Conservation (phyloP, 306 rosid genomes). For the Gleditsia sinensis region DNA sequence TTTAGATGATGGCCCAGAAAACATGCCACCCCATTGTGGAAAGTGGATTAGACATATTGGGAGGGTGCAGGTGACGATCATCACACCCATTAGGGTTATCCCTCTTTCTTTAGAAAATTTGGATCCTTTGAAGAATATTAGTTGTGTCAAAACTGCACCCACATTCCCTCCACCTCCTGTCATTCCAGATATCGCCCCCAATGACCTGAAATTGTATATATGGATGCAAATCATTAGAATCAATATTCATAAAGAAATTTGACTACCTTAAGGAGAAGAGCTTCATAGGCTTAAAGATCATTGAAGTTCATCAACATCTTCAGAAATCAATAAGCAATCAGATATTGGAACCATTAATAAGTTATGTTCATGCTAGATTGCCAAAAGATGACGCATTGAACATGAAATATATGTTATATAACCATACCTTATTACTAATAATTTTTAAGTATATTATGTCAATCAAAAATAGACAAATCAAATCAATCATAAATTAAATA, state of each 20-base stretch:
- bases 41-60: constrained; percentile 62
- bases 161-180: constrained; percentile 94
- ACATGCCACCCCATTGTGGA: constrained; percentile 96
- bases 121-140: constrained; percentile 83
- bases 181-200: constrained; percentile 87
- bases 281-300: too few relatives aligned
- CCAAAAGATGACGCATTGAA: too few relatives aligned
- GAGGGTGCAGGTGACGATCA: constrained; percentile 75
- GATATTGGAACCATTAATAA: too few relatives aligned
- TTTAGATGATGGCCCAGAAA: constrained; percentile 58
- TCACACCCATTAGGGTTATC: constrained; percentile 80
- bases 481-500: too few relatives aligned
- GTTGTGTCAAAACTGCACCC: constrained; percentile 82
- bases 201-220: constrained; percentile 52
- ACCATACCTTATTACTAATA: too few relatives aligned
- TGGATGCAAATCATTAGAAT: background rate
- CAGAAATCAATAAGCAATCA: too few relatives aligned
- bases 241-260: background rate
- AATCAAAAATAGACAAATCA: too few relatives aligned
- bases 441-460: too few relatives aligned
- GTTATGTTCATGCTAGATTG: too few relatives aligned
- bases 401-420: too few relatives aligned
- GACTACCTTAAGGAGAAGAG: too few relatives aligned
- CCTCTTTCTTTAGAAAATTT: constrained; percentile 74
- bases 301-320: too few relatives aligned